Evolutionary conservation across 2,329 filamentous ascomycete species (phyloP), one percentile per base, ranked within the genome.

Genomic region (Trichoderma polysporum): DNA sequence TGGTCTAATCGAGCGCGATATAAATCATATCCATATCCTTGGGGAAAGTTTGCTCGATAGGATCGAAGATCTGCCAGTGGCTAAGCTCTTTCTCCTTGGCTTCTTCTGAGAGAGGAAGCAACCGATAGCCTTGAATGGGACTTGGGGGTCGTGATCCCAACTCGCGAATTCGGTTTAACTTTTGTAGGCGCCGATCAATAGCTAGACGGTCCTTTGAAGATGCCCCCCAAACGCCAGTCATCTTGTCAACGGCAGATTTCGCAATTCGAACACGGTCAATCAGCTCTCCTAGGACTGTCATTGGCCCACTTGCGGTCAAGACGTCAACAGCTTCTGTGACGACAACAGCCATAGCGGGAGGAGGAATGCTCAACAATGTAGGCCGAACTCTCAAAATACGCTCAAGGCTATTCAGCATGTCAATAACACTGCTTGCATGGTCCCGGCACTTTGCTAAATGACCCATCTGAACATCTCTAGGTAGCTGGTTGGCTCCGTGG

Each of bases 321-420:
- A 91, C 85, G 71, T 93, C 90, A 37, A 90, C 81, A 0, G 90
- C 89, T 56, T 88, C 84, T 37, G 88, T 79, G 27, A 90, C 83
- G 6, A 85, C 84, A 69, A 86, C 86, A n/a, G 86, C 86, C 19
- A 87, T 80, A 69, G 89, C 88, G 0, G 89, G 88, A n/a, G 83
- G 85, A 0, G 86, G 84, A 47, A 85, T 82, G 58, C 71, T 76
- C 58, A 77, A 61, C 5, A 74, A 71, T 12, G 71, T 75, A 37
- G 76, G 73, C 2, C 76, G 73, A 13, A 73, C 72, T 22, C 75
- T 74, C 45, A 77, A 74, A 33, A 81, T 71, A 54, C 76, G 75
- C 27, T 82, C 77, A 29, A 85, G 72, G 19, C 74, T 76, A 54
- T 81, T 77, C 10, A 79, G 74, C 47, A 87, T 80, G 2, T 81